Conservation (phyloP, 768 basidiomycete species). For the Ephemerocybe angulata region DNA sequence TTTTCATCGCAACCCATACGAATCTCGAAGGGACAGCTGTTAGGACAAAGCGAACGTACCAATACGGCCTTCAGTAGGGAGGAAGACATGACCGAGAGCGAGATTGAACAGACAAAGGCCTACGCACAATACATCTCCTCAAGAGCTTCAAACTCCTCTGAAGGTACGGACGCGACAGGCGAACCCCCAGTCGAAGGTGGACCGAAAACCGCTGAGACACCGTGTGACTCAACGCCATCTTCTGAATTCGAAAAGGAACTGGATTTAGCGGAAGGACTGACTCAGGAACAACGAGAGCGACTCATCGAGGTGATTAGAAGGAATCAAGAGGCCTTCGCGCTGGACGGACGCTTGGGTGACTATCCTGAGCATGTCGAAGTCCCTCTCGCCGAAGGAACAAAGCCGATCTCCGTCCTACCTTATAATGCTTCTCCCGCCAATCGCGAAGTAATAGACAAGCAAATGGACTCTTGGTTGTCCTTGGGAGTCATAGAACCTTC, state of each 20-base stretch:
- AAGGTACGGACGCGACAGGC: too few species aligned
- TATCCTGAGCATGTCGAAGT: conserved; percentile 22
- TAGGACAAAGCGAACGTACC: too few species aligned
- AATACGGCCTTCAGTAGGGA: too few species aligned
- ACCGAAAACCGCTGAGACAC: conserved; percentile 1
- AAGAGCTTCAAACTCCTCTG: too few species aligned
- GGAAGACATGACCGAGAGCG: background rate
- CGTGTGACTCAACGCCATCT: background rate
- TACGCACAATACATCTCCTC: too few species aligned
- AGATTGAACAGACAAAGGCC: conserved; percentile 1
- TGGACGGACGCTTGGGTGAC: conserved; percentile 29
- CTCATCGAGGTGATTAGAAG: conserved; percentile 15
- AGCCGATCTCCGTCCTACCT: conserved; percentile 25
- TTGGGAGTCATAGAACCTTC: conserved; percentile 37
- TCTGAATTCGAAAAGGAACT: conserved; percentile 1
- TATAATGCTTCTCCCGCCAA: too few species aligned
- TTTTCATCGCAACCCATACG: background rate
- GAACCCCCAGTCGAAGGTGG: too few species aligned
- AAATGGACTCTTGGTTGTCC: conserved; percentile 29
- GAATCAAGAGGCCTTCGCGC: conserved; percentile 22
- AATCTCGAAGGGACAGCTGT: background rate
- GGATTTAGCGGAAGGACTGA: conserved; percentile 9
- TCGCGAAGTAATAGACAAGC: too few species aligned
- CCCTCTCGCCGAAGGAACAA: conserved; percentile 17
- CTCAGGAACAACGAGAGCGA: background rate